Percentiles rank a stretch among this genome's conserved stretches.
Conservation (phyloP, 371 early-diverging fungal genomes). For the Gilbertella persicaria region DNA sequence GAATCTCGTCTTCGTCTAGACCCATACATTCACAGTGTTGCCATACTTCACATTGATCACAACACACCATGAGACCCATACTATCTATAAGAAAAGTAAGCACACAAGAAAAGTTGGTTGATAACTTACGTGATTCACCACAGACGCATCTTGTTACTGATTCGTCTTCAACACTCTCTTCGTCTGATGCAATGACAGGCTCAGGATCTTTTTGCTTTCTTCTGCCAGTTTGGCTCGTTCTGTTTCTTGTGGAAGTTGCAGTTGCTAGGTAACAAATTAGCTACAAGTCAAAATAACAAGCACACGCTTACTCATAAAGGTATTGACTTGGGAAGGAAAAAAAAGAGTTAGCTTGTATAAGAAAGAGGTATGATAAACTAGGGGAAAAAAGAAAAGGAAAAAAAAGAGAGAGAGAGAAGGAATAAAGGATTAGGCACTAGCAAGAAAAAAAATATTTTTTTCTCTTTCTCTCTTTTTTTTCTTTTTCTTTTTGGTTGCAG, state of each 20-base stretch:
- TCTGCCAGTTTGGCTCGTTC: slow-evolving; percentile 6
- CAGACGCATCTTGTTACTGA: slow-evolving; percentile 79
- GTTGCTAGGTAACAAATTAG: background rate
- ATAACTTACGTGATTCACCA: slow-evolving; percentile 62
- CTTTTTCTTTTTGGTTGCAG: no score
- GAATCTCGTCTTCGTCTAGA: slow-evolving; percentile 66
- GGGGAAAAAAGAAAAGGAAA: no score
- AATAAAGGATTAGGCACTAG: no score
- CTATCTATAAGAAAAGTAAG: slow-evolving; percentile 31
- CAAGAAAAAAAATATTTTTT: no score
- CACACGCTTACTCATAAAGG: no score
- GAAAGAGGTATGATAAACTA: no score
- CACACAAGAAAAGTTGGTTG: background rate
- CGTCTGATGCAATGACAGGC: slow-evolving; percentile 20
- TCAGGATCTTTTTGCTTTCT: slow-evolving; percentile 24
- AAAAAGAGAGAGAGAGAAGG: no score
- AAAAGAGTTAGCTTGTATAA: no score
- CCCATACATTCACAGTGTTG: slow-evolving; percentile 87
- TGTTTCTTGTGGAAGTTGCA: slow-evolving; percentile 6
- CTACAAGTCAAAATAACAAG: no score
- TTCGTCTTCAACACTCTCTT: slow-evolving; percentile 54
- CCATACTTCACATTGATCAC: slow-evolving; percentile 87
- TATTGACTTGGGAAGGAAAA: no score
- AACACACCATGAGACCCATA: slow-evolving; percentile 83
- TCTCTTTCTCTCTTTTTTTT: no score